These are phyloP conservation scores for Rhinocladiella similis DNA, from an alignment of 2,329 filamentous ascomycete species.

Conservation along the genomic window DNA sequence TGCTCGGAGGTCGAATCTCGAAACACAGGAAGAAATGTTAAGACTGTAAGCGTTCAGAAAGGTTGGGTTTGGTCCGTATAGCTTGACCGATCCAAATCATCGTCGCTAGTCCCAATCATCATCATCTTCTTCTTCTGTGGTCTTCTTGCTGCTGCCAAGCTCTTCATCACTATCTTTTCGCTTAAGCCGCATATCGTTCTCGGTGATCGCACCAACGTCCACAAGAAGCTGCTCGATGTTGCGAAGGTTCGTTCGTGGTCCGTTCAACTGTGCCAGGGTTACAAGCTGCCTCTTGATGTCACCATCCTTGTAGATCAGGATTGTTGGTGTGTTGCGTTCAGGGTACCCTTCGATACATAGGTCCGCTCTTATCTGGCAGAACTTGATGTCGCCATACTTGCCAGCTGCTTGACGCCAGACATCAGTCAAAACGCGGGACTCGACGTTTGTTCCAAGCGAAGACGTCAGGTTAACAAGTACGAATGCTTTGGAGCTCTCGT, in stretches of 20 bases:
- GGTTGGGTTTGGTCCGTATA: no score
- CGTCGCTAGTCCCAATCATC: slow-evolving; percentile 57
- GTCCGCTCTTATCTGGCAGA: slow-evolving; percentile 89
- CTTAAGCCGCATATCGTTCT: slow-evolving; percentile 75
- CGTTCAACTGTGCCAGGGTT: slow-evolving; percentile 78
- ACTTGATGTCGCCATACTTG: slow-evolving; percentile 93
- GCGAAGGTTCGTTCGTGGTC: slow-evolving; percentile 67
- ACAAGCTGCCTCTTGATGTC: slow-evolving; percentile 91
- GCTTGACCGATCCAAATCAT: neutral
- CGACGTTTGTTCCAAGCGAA: slow-evolving; percentile 73
- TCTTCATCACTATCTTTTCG: slow-evolving; percentile 60
- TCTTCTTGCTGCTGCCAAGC: slow-evolving; percentile 53
- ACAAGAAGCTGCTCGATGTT: slow-evolving; percentile 81
- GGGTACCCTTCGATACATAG: slow-evolving; percentile 97
- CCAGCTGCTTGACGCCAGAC: slow-evolving; percentile 81
- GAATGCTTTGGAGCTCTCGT: slow-evolving; percentile 70
- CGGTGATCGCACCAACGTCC: slow-evolving; percentile 75
- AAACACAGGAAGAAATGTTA: no score
- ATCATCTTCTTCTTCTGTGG: slow-evolving; percentile 51
- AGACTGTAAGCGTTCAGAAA: no score
- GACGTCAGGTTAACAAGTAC: slow-evolving; percentile 81
- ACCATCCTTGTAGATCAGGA: slow-evolving; percentile 87
- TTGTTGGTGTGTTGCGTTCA: slow-evolving; percentile 90
- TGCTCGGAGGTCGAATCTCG: no score
- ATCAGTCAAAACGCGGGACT: slow-evolving; percentile 79